Percentiles rank a stretch among this genome's conserved stretches.
Evolutionary conservation across 306 rosid genomes (phyloP).

Genomic region (Dalbergia oliveri): DNA sequence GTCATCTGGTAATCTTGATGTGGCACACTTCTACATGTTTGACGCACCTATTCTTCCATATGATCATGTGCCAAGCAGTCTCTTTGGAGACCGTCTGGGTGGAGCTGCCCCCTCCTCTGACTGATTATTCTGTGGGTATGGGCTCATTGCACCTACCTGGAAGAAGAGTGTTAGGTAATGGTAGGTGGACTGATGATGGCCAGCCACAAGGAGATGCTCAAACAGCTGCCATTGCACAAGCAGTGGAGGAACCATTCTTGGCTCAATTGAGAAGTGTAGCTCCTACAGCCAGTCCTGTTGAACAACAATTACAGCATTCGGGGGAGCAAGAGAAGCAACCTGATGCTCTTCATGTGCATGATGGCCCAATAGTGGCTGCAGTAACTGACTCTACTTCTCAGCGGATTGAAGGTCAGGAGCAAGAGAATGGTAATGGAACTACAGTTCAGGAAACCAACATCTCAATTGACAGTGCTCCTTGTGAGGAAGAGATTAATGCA

Average conservation of each 20-base stretch:
- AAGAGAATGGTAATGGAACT: conserved; percentile 65
- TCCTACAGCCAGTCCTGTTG: conserved; percentile 66
- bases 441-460: conserved; percentile 54
- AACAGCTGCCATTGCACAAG: conserved; percentile 88
- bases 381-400: conserved; percentile 62
- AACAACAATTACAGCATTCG: conserved; percentile 64
- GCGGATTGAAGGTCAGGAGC: conserved; percentile 71
- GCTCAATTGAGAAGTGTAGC: conserved; percentile 64
- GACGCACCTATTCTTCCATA: conserved; percentile 93
- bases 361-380: conserved; percentile 58
- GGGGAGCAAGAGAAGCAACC: conserved; percentile 72
- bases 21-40: conserved; percentile 92
- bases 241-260: conserved; percentile 85
- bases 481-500: conserved; percentile 66
- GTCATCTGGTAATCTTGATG: conserved; percentile 85
- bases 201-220: conserved; percentile 93
- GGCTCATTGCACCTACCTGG: conserved; percentile 86
- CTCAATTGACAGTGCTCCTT: conserved; percentile 55
- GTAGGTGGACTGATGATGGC: conserved; percentile 99
- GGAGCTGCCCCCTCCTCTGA: conserved; percentile 93
- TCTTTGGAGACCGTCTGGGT: conserved; percentile 86
- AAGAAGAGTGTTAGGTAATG: conserved; percentile 83
- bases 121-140: conserved; percentile 97
- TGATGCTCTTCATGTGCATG: conserved; percentile 69
- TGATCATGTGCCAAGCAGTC: conserved; percentile 74